Evolutionary conservation across 1,139 yeast species (phyloP), one percentile per base, ranked within the genome.

Genomic region (Protomyces gravidus): DNA sequence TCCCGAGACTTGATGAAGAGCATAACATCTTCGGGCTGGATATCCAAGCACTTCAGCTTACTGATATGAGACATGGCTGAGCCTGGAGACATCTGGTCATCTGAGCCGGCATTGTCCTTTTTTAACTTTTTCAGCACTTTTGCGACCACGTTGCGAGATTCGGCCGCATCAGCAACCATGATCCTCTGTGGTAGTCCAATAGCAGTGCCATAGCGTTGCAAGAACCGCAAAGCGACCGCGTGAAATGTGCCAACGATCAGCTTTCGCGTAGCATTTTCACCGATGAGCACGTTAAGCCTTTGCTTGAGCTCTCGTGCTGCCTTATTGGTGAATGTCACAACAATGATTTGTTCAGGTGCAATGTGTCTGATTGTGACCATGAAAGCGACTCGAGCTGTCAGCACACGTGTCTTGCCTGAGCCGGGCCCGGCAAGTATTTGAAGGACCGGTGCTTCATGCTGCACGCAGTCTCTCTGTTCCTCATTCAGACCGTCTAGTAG

Each of bases 401-500:
- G 73, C 1, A 90, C 90, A 67, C 84, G 86, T 2, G 97, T 89
- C 60, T 59, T 63, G 53, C 79, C 80, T 1, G 84, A 86, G 1
- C 97, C 97, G 0, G 97, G 97, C 0, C 97, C 97, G 0, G 97
- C 97, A 33, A 89, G 78, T 28, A 90, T 82, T 69, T 88, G 95
- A 45, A 89, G 73, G n/a, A 59, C 57, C 13, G 33, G 51, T 7
- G 57, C 53, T 7, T 49, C 49, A 19, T 50, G 57, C n/a, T 15
- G 28, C 17, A 59, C 61, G 47, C 58, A 53, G 27, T 32, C 46
- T 15, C 27, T 5, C 21, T 53, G 58, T 45, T 53, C 58, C 3
- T 25, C 27, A 32, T 53, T 53, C 39, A 53, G 36, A 28, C 39
- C 51, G 5, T 25, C n/a, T 9, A 53, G 47, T 17, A 36, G 23